Evolutionary conservation across 2,329 filamentous ascomycete species (phyloP), one percentile per base, ranked within the genome.

Genomic region (Lachnellula hyalina): DNA sequence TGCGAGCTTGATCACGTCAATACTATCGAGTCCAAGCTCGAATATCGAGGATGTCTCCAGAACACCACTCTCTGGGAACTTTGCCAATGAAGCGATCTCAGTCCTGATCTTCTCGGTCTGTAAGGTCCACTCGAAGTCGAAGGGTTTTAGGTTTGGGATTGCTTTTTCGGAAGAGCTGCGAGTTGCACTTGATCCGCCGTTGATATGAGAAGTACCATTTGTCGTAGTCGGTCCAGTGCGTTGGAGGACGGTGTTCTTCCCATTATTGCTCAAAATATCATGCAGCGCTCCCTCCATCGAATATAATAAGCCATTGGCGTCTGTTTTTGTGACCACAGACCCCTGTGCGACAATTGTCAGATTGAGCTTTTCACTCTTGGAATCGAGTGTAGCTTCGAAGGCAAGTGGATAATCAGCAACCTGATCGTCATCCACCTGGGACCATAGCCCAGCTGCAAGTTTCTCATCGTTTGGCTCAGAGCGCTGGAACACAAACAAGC

Each of bases 11-110:
- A 96, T 93, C 1, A 87, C 82, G 70, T 96, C 92, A 55, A 96
- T 95, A 65, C 92, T 96, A 73, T 96, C 93, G 6, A 96, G 78
- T 0, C 92, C 92, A 34, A 96, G 78, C 62, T 93, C 85, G 40
- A 95, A 85, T 11, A 96, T 82, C 0, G 86, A 86, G 0, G 82
- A 83, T 6, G 75, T 71, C 50, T 81, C 79, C 1, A 72, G 68
- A 38, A 96, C 73, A 0, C 77, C 71, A 1, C 75, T 68, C 3
- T 71, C 67, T 0, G 79, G 67, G 0, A 85, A 66, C 0, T 77
- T 78, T 1, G 85, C 81, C 5, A 96, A 73, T 0, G 67, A 64
- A 1, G 86, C 81, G 44, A 96, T 78, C 63, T 87, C 84, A 3
- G 75, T 69, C 25, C 82, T 80, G 6, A 96, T 73, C 0, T 60